Base-by-base conservation (phyloP, 1,284 basidiomycete genomes). In the Rhodotorula glutinis region DNA sequence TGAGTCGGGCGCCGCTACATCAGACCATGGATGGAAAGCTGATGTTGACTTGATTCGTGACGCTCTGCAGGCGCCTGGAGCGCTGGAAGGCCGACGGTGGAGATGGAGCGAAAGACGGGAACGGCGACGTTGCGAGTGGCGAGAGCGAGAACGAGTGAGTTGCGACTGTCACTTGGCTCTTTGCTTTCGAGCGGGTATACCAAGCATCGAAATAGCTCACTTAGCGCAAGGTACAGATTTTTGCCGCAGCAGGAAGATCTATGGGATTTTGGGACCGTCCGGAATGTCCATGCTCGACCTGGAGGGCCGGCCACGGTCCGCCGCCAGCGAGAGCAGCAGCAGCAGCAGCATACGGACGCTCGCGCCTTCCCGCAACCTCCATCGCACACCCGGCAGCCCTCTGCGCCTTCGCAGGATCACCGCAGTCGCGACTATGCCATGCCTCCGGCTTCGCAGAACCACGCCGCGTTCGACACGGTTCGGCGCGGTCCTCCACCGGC, bases 261-360 rank as follows among this genome's bases (percentile, higher is more conserved):
- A 33, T 97, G 93, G 93, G 93, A 96, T 78, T 97, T 96, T 82
- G 89, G 91, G 29, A 93, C 91, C 21, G 86, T 93, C 57, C 87
- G 88, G 65, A 87, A 90, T 47, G 70, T 72, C 0, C 64, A 74
- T 25, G 70, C 71, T 2, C 57, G 70, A 23, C 46, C 63, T 0
- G 63, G 57, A 43, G 68, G 67, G 2, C 69, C 60, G 14, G 74
- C 63, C 0, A 75, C 75, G 8, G 47, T 75, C 19, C 67, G 73
- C 10, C 58, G 66, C 7, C 46, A 59, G 44, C 62, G 44, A 25
- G 65, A 38, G 57, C 52, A 53, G 53, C 43, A 58, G 57, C 52
- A 53, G 53, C 43, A 58, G 49, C 53, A 52, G 47, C 51, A 43
- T 14, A 51, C 54, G 44, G 27, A 74, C 84, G 82, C 30, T 80